A percentile compares a stretch with the other conserved stretches of the same genome.
Conservation (phyloP, 352 stramenopile genomes). For the Globisporangium emineosum region DNA sequence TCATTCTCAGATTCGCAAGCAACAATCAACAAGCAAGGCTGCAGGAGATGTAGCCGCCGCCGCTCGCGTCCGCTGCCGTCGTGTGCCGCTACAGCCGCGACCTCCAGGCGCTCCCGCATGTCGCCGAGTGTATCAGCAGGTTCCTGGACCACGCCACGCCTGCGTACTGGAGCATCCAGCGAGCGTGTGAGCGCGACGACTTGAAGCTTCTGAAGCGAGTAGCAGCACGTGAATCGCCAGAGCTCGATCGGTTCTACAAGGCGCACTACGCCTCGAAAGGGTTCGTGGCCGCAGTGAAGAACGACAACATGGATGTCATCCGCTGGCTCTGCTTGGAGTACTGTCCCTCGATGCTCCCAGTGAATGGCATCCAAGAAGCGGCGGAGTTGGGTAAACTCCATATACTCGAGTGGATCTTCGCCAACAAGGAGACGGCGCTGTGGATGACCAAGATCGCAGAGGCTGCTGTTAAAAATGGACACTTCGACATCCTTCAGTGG, state of each 20-base stretch:
- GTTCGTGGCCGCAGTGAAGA: not conserved
- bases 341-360: not conserved
- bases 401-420: not conserved
- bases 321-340: slow-evolving; percentile 4
- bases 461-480: not conserved
- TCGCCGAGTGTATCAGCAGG: not conserved
- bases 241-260: not conserved
- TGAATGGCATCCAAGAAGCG: not conserved
- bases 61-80: not conserved
- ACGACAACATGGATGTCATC: not conserved
- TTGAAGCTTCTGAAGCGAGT: not conserved
- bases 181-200: not conserved
- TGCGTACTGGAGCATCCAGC: not conserved
- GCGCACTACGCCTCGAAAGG: not conserved
- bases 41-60: not conserved
- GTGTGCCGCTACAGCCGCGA: not conserved
- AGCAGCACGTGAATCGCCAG: not conserved
- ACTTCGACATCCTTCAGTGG: not conserved
- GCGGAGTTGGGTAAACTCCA: not conserved
- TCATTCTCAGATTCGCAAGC: too few species aligned
- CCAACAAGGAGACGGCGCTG: not conserved
- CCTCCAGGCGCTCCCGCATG: not conserved
- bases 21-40: too few species aligned
- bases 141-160: not conserved
- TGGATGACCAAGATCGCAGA: not conserved